phyloP scores from a whole-genome alignment of 352 stramenopile genomes.

The Phytophthora capsici region DNA sequence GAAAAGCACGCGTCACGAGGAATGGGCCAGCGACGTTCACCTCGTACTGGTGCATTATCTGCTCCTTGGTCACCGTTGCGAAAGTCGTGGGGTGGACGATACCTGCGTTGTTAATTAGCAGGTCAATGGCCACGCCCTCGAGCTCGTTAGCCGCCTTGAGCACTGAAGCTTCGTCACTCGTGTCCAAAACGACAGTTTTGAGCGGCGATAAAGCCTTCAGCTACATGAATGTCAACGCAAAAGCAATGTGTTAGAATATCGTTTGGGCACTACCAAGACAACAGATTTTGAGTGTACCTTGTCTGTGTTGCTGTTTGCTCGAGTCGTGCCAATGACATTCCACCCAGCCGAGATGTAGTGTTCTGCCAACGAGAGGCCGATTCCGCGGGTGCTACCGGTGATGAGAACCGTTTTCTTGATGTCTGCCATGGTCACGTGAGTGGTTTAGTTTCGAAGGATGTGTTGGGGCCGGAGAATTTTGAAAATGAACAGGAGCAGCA shows the following conservation, averaged over 20 bases:
- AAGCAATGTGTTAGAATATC: too few species aligned
- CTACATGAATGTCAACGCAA: background rate
- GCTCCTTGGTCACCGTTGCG: conserved; percentile 1
- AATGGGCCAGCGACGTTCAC: conserved; percentile 12
- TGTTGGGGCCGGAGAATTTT: too few species aligned
- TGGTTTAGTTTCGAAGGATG: too few species aligned
- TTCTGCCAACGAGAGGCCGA: conserved; percentile 8
- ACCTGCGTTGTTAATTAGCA: conserved; percentile 19
- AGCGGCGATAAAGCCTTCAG: conserved; percentile 2
- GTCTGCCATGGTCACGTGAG: background rate
- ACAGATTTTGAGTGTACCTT: background rate
- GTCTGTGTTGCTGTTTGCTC: conserved; percentile 12
- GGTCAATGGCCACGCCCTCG: conserved; percentile 5
- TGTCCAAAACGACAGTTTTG: conserved; percentile 8
- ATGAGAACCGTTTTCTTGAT: conserved; percentile 14
- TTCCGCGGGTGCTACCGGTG: conserved; percentile 4
- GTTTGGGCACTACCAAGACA: background rate
- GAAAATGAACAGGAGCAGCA: too few species aligned
- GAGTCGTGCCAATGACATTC: conserved; percentile 17
- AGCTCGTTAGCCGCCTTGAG: conserved; percentile 10
- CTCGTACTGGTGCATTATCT: conserved; percentile 6
- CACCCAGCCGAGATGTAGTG: conserved; percentile 2
- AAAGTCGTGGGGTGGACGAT: background rate
- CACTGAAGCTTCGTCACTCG: conserved; percentile 4
- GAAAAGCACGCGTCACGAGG: conserved; percentile 3